Conservation (phyloP, 176 grass and related monocot genomes). For the Canna indica region DNA sequence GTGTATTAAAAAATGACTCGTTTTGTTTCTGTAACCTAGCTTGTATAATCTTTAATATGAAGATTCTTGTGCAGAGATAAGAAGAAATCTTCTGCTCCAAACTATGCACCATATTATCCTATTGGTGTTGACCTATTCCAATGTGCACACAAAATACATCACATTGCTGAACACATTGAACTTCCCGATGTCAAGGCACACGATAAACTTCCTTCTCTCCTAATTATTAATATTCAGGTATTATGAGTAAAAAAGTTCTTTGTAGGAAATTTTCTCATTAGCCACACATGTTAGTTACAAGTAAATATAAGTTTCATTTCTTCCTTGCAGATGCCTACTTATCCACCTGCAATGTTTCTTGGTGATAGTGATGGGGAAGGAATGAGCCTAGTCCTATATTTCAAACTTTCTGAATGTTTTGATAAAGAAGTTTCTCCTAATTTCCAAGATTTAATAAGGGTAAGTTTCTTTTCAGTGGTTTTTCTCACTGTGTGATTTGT, state of each 20-base stretch:
- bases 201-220: conserved; percentile 62
- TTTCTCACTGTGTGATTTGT: too few relatives aligned
- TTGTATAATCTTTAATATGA: background rate
- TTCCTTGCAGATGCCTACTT: conserved; percentile 67
- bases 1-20: background rate
- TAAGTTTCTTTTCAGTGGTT: too few relatives aligned
- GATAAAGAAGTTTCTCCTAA: conserved; percentile 87
- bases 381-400: conserved; percentile 82
- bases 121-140: conserved; percentile 88
- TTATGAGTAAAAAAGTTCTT: too few relatives aligned
- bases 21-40: background rate
- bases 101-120: conserved; percentile 89
- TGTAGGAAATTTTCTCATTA: background rate
- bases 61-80: conserved; percentile 58
- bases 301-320: conserved; percentile 15
- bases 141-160: conserved; percentile 63
- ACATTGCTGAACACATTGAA: conserved; percentile 88
- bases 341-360: conserved; percentile 93
- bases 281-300: background rate
- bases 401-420: conserved; percentile 75
- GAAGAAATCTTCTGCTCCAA: conserved; percentile 75
- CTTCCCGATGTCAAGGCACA: conserved; percentile 67
- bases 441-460: conserved; percentile 78
- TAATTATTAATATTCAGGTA: conserved; percentile 96
- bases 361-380: conserved; percentile 87